Evolutionary conservation across 768 basidiomycete genomes (phyloP), one percentile per base, ranked within the genome.

Genomic region (Naematelia aurantialba): DNA sequence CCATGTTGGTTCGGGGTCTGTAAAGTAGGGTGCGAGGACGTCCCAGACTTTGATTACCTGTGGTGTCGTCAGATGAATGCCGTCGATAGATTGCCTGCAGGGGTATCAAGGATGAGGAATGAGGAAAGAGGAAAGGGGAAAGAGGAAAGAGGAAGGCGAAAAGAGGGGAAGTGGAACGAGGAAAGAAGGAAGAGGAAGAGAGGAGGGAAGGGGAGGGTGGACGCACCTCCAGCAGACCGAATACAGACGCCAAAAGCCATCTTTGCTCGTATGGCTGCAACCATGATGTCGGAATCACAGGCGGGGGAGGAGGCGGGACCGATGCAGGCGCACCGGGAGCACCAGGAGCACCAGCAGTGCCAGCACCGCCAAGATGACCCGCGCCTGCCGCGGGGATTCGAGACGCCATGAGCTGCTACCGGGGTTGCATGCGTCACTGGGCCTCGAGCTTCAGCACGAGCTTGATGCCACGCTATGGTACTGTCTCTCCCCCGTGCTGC

Each of bases 11-110:
- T 42, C 82, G 19, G 61, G 53, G 47, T 62, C 55, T 13, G 61
- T 76, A 59, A 86, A 73, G 55, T 83, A 72, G 49, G 79, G 83
- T 67, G 82, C 81, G 19, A 87, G 60, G 52, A 88, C 81, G 73
- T 92, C 89, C 58, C 88, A 76, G 2, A 85, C 55, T 80, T 94
- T 94, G 62, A 88, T 80, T 25, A 88, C 83, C 89, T 92, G 42
- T 44, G n/a, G 30, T 56, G 21, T 49, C 62, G 45, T 12, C 25
- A 30, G 29, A 31, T 21, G n/a, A 17, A 17, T 51, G 49, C 22
- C 4, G 29, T 51, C 4, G 21, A 27, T 44, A 44, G 19, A 19
- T 44, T 44, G 12, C 42, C 12, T 12, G 12, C 42, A n/a, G n/a
- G n/a, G n/a, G n/a, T n/a, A n/a, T n/a, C n/a, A n/a, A n/a, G n/a